Evolutionary conservation across 2,329 filamentous ascomycete species (phyloP), one percentile per base, ranked within the genome.

Genomic region (Xylariaceae sp.): DNA sequence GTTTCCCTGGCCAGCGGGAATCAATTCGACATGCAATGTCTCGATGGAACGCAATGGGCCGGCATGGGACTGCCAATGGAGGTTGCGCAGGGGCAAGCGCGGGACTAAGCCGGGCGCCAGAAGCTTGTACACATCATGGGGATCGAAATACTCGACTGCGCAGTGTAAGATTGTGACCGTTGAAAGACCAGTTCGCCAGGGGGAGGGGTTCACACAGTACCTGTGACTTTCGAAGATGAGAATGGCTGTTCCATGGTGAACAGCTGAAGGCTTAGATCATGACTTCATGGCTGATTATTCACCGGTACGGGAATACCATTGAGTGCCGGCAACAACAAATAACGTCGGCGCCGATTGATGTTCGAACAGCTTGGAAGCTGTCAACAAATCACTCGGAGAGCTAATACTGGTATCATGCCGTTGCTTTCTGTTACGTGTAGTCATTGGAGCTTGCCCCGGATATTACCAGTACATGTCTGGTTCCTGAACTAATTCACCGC

Each of bases 31-130:
- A 57, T 96, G 88, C 28, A 98, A 77, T 9, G 88, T 89, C 56
- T 88, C 84, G 60, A 98, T 98, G 11, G 92, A 96, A 50, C 92
- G 84, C 24, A 97, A 69, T 2, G 92, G 92, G 1, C 92, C 84
- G 18, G 84, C 83, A 45, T 94, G 87, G 11, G 92, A 95, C 62
- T 97, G 94, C 92, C 92, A 98, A 59, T 97, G 88, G 31, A 98
- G 78, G 56, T 97, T 94, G 48, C 82, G 84, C 26, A 98, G 73
- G 23, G 92, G 92, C 0, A 97, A 73, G 38, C 86, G 83, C 29
- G 84, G 73, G 28, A 85, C 72, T 41, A 98, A 71, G 41, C 89
- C 81, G 3, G 86, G 79, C 9, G 84, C 82, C 30, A 97, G 70
- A 36, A 90, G 74, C 43, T 86, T 81, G 65, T 90, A 97, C 48